These are phyloP conservation scores for Bipolaris gigantea DNA, from an alignment of 2,329 filamentous ascomycete genomes.

Conservation along the genomic window DNA sequence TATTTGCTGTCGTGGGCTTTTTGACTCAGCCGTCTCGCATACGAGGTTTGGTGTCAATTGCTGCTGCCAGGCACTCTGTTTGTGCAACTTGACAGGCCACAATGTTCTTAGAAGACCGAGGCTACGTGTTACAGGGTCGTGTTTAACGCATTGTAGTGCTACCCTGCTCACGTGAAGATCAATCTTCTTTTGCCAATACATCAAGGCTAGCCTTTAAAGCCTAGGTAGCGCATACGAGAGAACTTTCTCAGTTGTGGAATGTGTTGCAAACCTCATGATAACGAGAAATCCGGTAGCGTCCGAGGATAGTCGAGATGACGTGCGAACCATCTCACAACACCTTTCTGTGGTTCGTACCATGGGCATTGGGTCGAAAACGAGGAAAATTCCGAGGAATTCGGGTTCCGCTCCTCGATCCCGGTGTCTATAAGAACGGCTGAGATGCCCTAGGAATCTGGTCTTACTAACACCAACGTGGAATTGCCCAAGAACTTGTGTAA, in stretches of 20 bases:
- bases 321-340: neutral
- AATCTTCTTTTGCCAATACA: too few species aligned
- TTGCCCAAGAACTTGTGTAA: slow-evolving; percentile 29
- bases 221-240: too few species aligned
- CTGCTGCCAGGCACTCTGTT: neutral
- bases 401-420: neutral
- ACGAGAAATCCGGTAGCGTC: neutral
- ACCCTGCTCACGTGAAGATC: neutral
- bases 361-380: neutral
- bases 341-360: neutral
- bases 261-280: too few species aligned
- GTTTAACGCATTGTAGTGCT: neutral
- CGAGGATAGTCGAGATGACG: neutral
- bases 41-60: neutral
- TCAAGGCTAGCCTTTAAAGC: too few species aligned
- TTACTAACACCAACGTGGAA: neutral
- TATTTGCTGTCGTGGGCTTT: neutral
- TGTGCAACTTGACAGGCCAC: neutral
- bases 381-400: neutral
- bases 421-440: neutral
- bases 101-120: neutral
- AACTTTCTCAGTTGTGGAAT: too few species aligned
- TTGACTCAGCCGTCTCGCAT: neutral
- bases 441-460: neutral
- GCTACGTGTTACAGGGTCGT: neutral